Percentiles rank a stretch among this genome's conserved stretches.
These are phyloP conservation scores for Otatea glauca DNA, from an alignment of 176 grass and related monocot genomes.

Conservation along the genomic window DNA sequence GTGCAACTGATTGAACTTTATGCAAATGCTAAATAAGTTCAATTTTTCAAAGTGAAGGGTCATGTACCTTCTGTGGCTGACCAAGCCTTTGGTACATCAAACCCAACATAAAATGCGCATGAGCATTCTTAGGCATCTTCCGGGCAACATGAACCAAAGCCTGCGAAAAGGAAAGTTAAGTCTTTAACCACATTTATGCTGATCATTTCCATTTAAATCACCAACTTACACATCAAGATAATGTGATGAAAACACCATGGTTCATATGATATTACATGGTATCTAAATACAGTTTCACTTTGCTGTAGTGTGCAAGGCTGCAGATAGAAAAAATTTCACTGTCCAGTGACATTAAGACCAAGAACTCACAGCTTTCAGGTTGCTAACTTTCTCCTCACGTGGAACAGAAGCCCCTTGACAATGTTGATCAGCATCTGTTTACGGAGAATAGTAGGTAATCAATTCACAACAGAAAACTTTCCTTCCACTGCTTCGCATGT, in stretches of 20 bases:
- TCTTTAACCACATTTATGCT: slow-evolving; percentile 25
- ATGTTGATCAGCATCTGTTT: slow-evolving; percentile 85
- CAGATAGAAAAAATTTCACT: not conserved
- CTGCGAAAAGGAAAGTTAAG: slow-evolving; percentile 51
- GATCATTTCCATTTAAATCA: not conserved
- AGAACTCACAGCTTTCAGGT: slow-evolving; percentile 86
- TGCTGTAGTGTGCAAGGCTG: slow-evolving; percentile 12
- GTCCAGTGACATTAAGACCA: slow-evolving; percentile 2
- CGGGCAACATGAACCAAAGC: slow-evolving; percentile 88
- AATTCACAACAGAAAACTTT: not conserved
- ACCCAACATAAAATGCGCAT: slow-evolving; percentile 93
- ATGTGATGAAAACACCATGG: not conserved
- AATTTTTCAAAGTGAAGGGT: slow-evolving; percentile 32
- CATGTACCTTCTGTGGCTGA: slow-evolving; percentile 91
- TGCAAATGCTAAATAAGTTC: slow-evolving; percentile 30
- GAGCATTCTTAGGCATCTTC: slow-evolving; percentile 95
- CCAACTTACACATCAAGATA: not conserved
- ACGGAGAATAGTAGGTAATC: slow-evolving; percentile 31
- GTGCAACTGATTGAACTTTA: slow-evolving; percentile 42
- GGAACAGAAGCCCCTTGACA: slow-evolving; percentile 74
- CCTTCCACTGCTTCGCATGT: slow-evolving; percentile 3
- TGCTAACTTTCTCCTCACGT: slow-evolving; percentile 97
- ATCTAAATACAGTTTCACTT: slow-evolving; percentile 15
- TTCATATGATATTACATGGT: slow-evolving; percentile 15
- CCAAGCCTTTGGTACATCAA: slow-evolving; percentile 99